These are phyloP conservation scores for Ceratocystis lukuohia DNA, from an alignment of 2,329 filamentous ascomycete genomes.

Conservation along the genomic window DNA sequence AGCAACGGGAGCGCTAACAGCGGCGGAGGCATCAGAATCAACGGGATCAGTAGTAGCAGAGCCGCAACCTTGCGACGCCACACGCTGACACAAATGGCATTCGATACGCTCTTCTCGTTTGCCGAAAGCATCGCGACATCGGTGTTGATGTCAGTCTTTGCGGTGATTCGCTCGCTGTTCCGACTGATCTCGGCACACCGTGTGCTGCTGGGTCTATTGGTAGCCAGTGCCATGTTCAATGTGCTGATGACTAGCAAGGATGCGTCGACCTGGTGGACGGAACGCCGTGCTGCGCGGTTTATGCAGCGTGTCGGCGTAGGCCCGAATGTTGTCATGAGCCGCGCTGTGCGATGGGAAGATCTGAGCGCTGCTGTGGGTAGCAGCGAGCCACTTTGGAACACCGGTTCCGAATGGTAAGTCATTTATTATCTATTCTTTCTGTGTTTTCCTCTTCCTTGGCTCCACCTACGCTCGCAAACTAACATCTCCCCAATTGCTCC, in stretches of 20 bases:
- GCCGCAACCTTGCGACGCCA: conserved; percentile 42
- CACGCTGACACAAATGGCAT: conserved; percentile 53
- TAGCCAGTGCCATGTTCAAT: conserved; percentile 60
- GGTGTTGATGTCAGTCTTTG: conserved; percentile 64
- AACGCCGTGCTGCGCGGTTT: conserved; percentile 65
- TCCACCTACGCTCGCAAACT: background rate
- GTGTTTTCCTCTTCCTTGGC: background rate
- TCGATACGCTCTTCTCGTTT: conserved; percentile 60
- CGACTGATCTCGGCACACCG: conserved; percentile 59
- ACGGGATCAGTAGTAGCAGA: background rate
- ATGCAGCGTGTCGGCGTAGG: conserved; percentile 71
- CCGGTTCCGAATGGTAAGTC: conserved; percentile 15
- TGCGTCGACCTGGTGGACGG: conserved; percentile 68
- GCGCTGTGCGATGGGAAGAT: conserved; percentile 70
- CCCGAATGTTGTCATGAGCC: conserved; percentile 70
- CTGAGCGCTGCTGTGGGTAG: conserved; percentile 49
- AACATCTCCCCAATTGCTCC: background rate
- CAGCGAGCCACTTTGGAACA: conserved; percentile 15
- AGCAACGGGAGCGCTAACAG: background rate
- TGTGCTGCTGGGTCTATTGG: conserved; percentile 61
- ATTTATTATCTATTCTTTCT: background rate
- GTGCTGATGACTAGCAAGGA: conserved; percentile 61
- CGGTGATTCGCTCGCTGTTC: conserved; percentile 50
- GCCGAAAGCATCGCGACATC: conserved; percentile 62
- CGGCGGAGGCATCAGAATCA: background rate